Evolutionary conservation across 306 rosid genomes (phyloP).

Genomic region (Lathyrus sativus): DNA sequence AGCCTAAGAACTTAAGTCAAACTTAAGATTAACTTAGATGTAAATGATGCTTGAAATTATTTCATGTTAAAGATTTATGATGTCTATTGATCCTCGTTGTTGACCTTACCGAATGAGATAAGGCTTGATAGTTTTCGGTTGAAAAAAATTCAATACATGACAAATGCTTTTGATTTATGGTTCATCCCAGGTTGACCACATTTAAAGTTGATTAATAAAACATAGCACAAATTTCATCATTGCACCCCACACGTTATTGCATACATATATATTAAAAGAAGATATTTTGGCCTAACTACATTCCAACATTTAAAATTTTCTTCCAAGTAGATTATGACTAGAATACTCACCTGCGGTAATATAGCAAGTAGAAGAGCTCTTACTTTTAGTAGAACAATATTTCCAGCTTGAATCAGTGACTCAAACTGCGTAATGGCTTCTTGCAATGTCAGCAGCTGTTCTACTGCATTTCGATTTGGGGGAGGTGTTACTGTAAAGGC

Average conservation of each 20-base stretch:
- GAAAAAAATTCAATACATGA: background rate
- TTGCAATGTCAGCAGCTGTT: conserved; percentile 82
- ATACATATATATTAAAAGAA: conserved; percentile 23
- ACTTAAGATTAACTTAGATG: background rate
- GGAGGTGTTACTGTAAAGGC: conserved; percentile 71
- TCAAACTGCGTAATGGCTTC: conserved; percentile 82
- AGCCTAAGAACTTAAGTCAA: background rate
- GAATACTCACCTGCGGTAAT: conserved; percentile 71
- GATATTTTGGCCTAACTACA: conserved; percentile 11
- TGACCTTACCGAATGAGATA: too few relatives aligned
- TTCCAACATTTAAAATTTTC: conserved; percentile 16
- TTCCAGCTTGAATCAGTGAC: conserved; percentile 73
- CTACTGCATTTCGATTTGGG: conserved; percentile 76
- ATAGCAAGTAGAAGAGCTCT: conserved; percentile 88
- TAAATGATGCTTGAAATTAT: background rate
- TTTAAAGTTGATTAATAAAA: conserved; percentile 29
- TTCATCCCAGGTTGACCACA: conserved; percentile 11
- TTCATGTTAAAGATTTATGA: background rate
- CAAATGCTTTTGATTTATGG: conserved; percentile 22
- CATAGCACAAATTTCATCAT: conserved; percentile 17
- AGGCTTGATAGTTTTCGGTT: background rate
- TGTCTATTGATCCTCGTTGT: background rate
- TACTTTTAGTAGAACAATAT: conserved; percentile 77
- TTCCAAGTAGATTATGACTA: background rate
- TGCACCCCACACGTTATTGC: conserved; percentile 16